These are phyloP conservation scores for Sphaerostilbella broomeana DNA, from an alignment of 2,329 filamentous ascomycete genomes.

Conservation along the genomic window DNA sequence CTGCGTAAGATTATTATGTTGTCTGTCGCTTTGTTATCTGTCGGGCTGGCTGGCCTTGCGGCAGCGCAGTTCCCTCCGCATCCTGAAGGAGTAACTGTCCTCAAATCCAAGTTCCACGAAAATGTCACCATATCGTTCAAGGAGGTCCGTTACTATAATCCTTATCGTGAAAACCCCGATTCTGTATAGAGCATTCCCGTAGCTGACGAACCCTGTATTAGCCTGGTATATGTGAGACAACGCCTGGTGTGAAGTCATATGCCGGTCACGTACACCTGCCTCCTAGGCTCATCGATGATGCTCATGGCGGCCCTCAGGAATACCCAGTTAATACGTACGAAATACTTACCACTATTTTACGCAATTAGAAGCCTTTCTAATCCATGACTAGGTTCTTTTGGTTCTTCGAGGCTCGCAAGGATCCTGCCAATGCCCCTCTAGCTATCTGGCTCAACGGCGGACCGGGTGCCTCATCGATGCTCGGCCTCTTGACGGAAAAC, in stretches of 20 bases:
- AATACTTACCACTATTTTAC: too few relatives aligned
- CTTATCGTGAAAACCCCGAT: slow-evolving; percentile 14
- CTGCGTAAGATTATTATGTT: too few relatives aligned
- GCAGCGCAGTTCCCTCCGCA: slow-evolving; percentile 26
- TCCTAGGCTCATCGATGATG: slow-evolving; percentile 30
- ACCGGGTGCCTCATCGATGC: slow-evolving; percentile 55
- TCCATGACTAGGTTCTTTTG: slow-evolving; percentile 35
- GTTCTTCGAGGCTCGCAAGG: slow-evolving; percentile 42
- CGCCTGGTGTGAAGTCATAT: slow-evolving; percentile 55
- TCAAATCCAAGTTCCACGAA: slow-evolving; percentile 52
- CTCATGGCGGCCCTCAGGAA: slow-evolving; percentile 37
- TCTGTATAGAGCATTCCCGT: too few relatives aligned
- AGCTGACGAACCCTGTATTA: slow-evolving; percentile 16
- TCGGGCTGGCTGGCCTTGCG: slow-evolving; percentile 17
- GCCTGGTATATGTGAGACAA: slow-evolving; percentile 54
- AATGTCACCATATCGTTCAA: slow-evolving; percentile 59
- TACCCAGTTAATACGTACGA: slow-evolving; percentile 44
- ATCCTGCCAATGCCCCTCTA: slow-evolving; percentile 34
- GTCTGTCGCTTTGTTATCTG: slow-evolving; percentile 9
- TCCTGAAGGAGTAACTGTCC: slow-evolving; percentile 35
- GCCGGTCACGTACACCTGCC: slow-evolving; percentile 57
- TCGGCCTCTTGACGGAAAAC: slow-evolving; percentile 56
- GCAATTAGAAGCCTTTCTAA: not conserved
- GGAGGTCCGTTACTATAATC: slow-evolving; percentile 26
- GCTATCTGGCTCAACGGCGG: slow-evolving; percentile 62